phyloP scores from a whole-genome alignment of 805 yeast species.

The Metschnikowia continentalis region DNA sequence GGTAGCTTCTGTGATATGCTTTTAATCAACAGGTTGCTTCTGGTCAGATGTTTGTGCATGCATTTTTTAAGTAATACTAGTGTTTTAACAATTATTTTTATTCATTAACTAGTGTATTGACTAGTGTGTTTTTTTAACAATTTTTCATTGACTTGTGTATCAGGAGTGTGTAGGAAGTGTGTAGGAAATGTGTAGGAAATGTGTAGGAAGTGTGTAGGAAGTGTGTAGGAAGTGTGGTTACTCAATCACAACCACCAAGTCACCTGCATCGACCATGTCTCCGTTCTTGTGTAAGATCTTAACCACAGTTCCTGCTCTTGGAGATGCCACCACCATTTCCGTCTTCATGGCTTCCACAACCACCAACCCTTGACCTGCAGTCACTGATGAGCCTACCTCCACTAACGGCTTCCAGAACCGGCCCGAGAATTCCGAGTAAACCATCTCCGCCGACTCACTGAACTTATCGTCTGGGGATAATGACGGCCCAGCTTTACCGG shows the following conservation, averaged over 20 bases:
- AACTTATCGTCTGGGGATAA: conserved; percentile 48
- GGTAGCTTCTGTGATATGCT: too few relatives aligned
- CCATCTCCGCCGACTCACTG: conserved; percentile 75
- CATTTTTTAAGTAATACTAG: too few relatives aligned
- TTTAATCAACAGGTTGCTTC: too few relatives aligned
- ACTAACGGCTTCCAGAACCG: conserved; percentile 93
- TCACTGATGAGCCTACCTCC: conserved; percentile 69
- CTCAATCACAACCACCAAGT: conserved; percentile 79
- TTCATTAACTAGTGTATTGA: too few relatives aligned
- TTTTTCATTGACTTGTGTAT: too few relatives aligned
- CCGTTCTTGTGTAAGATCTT: conserved; percentile 80
- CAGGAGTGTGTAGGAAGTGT: too few relatives aligned
- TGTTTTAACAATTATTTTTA: too few relatives aligned
- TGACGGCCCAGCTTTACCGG: conserved; percentile 43
- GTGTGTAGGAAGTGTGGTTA: conserved; percentile 8
- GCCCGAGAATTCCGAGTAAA: conserved; percentile 95
- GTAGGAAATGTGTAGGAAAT: too few relatives aligned
- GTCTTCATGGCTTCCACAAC: conserved; percentile 99
- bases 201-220: too few relatives aligned
- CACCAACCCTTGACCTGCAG: conserved; percentile 72
- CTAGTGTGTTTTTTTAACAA: too few relatives aligned
- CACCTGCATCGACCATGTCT: conserved; percentile 97
- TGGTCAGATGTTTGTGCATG: too few relatives aligned
- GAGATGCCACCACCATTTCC: conserved; percentile 83
- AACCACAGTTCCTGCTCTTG: conserved; percentile 65